These are phyloP conservation scores for Alectoria sarmentosa DNA, from an alignment of 495 filamentous ascomycete genomes.

Conservation along the genomic window DNA sequence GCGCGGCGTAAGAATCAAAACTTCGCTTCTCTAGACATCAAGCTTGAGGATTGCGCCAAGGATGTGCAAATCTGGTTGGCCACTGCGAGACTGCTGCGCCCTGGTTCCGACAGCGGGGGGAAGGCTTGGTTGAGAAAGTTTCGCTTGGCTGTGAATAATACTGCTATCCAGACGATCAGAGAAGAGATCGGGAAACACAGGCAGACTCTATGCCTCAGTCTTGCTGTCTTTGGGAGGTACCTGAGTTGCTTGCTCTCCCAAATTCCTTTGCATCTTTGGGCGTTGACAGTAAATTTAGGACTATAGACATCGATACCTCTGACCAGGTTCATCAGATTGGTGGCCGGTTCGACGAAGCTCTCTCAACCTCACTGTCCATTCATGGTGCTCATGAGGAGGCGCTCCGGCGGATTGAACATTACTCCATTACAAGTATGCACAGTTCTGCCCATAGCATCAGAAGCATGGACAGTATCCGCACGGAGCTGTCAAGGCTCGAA, in stretches of 20 bases:
- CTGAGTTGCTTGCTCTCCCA: background rate
- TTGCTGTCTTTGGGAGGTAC: slow-evolving; percentile 13
- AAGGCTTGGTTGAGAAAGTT: slow-evolving; percentile 17
- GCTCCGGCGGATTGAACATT: slow-evolving; percentile 12
- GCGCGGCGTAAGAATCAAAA: background rate
- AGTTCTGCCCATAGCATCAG: slow-evolving; percentile 17
- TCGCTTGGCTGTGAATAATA: slow-evolving; percentile 15
- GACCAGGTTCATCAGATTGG: slow-evolving; percentile 15
- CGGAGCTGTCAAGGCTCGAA: slow-evolving; percentile 17
- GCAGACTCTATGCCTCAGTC: slow-evolving; percentile 14
- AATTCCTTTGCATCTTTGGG: background rate
- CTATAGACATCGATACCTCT: slow-evolving; percentile 16
- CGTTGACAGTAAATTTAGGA: background rate
- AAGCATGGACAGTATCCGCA: slow-evolving; percentile 17
- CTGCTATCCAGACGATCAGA: slow-evolving; percentile 16
- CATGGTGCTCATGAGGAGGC: slow-evolving; percentile 9
- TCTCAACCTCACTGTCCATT: slow-evolving; percentile 8
- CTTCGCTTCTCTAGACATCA: slow-evolving; percentile 15
- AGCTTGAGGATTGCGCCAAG: slow-evolving; percentile 17
- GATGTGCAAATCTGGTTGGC: slow-evolving; percentile 17
- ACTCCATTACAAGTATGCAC: slow-evolving; percentile 12
- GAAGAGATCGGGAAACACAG: slow-evolving; percentile 12
- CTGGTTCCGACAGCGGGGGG: slow-evolving; percentile 8
- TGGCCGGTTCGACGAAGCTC: background rate
- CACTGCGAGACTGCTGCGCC: slow-evolving; percentile 14